Evolutionary conservation across 2,329 filamentous ascomycete species (phyloP).

Genomic region (Apiospora rasikravindrae): DNA sequence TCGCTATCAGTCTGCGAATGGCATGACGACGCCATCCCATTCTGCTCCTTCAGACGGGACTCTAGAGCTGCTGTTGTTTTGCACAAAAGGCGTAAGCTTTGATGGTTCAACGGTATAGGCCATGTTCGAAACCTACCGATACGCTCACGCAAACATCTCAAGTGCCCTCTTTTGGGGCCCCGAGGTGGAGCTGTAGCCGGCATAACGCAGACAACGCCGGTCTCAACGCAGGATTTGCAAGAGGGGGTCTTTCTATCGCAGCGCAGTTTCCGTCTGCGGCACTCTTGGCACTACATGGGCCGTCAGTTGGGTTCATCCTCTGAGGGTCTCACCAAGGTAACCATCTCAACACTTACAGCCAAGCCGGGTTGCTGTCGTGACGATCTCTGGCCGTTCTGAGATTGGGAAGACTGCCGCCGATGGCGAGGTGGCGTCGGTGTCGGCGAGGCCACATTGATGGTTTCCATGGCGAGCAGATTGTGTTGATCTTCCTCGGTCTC

Average conservation of each 20-base stretch:
- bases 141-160: conserved; percentile 31
- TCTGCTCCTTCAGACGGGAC: neutral
- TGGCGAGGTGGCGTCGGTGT: neutral
- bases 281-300: conserved; percentile 28
- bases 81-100: neutral
- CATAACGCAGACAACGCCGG: conserved; percentile 30
- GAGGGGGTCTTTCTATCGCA: conserved; percentile 32
- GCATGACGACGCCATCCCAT: neutral
- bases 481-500: neutral
- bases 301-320: neutral
- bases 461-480: neutral
- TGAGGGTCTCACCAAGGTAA: neutral
- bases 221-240: conserved; percentile 31
- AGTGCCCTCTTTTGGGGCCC: conserved; percentile 34
- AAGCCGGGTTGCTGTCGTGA: neutral
- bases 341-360: neutral
- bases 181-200: conserved; percentile 30
- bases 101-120: neutral
- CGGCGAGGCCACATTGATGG: neutral
- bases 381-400: neutral
- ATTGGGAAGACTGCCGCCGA: neutral
- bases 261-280: conserved; percentile 33
- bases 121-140: conserved; percentile 26
- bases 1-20: conserved; percentile 16
- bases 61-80: neutral